Evolutionary conservation across 1,139 yeast genomes (phyloP), one percentile per base, ranked within the genome.

Genomic region (Debaryomycetaceae sp.): DNA sequence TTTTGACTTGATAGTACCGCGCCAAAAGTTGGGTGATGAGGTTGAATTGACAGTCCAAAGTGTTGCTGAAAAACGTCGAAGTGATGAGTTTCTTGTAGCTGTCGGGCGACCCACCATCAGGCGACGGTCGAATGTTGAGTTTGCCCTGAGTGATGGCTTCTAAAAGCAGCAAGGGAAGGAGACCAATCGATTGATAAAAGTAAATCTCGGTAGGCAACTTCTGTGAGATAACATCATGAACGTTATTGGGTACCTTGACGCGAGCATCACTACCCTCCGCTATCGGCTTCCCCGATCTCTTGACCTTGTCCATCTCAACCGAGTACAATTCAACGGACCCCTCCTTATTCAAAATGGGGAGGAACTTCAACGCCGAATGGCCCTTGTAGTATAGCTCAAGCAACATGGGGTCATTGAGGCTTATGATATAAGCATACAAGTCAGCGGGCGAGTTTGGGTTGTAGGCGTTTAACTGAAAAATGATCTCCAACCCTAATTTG

Each of bases 191-290:
- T 48, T 79, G 77, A 55, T 88, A 91, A 49, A 82, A 86, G 49
- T 78, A 81, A 28, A 83, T 66, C 56, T 89, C 97, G 29, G 88
- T 84, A 1, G 97, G 95, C 33, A 91, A 65, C 48, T 93, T 73
- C 52, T 84, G 89, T 4, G 95, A 88, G 31, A 91, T 71, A 32
- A 89, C 73, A 30, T 82, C 91, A 49, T 85, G 94, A 15, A 85
- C 65, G 52, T 88, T 94, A 39, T 75, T 74, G 9, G 97, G 97
- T 18, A 79, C 66, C 40, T 61, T 50, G 17, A 36, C 18, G 7
- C 30, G 36, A 6, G 34, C 27, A 5, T 36, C 24, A 4, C 35
- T 36, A 16, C 24, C 28, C 21, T 28, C 29, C 5, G 32, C 37
- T n/a, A n/a, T n/a, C n/a, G n/a, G n/a, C n/a, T n/a, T n/a, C n/a